phyloP scores from a whole-genome alignment of 768 basidiomycete genomes.

The Exidia glandulosa region DNA sequence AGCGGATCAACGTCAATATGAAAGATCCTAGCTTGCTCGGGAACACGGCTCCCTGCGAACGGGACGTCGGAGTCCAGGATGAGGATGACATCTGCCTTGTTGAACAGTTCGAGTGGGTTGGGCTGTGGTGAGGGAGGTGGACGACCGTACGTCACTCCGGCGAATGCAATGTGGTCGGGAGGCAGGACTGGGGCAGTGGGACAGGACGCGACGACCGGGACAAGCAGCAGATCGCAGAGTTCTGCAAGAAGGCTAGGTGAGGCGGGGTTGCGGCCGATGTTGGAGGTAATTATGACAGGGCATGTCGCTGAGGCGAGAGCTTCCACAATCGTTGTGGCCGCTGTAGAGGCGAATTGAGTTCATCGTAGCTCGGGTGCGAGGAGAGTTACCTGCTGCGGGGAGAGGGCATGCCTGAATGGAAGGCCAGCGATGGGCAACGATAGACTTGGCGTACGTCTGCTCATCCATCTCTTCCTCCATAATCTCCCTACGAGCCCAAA shows the following conservation, averaged over 20 bases:
- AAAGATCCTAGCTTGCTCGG: slow-evolving; percentile 40
- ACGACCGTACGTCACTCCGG: slow-evolving; percentile 42
- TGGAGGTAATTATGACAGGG: slow-evolving; percentile 57
- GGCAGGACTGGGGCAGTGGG: slow-evolving; percentile 44
- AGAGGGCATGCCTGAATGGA: slow-evolving; percentile 39
- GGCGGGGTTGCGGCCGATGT: slow-evolving; percentile 43
- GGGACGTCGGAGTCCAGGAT: slow-evolving; percentile 57
- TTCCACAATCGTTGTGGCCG: slow-evolving; percentile 27
- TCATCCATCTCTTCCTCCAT: slow-evolving; percentile 52
- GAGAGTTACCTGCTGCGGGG: slow-evolving; percentile 23
- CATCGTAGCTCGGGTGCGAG: neutral
- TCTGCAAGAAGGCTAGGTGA: slow-evolving; percentile 34
- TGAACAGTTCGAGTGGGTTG: neutral
- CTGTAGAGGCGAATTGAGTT: slow-evolving; percentile 8
- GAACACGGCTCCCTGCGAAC: slow-evolving; percentile 38
- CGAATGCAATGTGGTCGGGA: slow-evolving; percentile 41
- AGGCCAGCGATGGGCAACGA: slow-evolving; percentile 34
- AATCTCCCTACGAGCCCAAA: slow-evolving; percentile 62
- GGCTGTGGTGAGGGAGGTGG: neutral
- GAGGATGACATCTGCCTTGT: slow-evolving; percentile 48
- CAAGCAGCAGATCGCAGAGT: slow-evolving; percentile 40
- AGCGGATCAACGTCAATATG: slow-evolving; percentile 55
- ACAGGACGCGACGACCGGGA: slow-evolving; percentile 44
- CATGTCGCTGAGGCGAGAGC: slow-evolving; percentile 39
- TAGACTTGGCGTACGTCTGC: slow-evolving; percentile 21